Base-by-base conservation (phyloP, 805 yeast genomes). In the Starmerella apis region DNA sequence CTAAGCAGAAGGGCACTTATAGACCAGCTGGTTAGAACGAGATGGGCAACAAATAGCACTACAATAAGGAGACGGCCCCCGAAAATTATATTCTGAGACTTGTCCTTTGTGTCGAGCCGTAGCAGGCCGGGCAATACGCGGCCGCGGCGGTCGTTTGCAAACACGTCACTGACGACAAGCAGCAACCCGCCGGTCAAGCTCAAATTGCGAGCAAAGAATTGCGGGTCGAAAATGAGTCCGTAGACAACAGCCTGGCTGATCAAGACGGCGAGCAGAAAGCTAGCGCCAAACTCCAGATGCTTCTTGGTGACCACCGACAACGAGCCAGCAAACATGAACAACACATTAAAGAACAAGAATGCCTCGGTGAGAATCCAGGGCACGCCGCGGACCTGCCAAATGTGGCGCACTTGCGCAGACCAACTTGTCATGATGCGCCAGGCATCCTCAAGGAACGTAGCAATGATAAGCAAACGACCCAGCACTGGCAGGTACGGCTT, bases 161-260 rank as follows among this genome's bases (percentile, higher is more conserved):
- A 74, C 8, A 90, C 80, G 65, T 90, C 96, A 49, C 90, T 79
- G 52, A 86, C 77, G 6, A 90, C 95, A 61, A 90, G 77, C 58
- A 90, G 70, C 55, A 90, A 74, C 6, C 97, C 97, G 42, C 98
- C 98, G 57, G 86, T 81, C 46, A 90, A 90, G 20, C 94, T 82
- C 57, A 88, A 71, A 65, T 86, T 87, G 70, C 96, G 80, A 61
- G 86, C 74, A 60, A 92, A 78, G 68, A 88, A 90, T 51, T 78
- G 77, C 27, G 82, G 73, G 60, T 88, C 95, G 59, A 82, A 79
- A 56, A 86, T 77, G 72, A 41, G 45, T 4, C 97, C 97, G 63
- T 90, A 90, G 53, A 83, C 83, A 13, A 88, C 57, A 5, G 95
- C 96, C 70, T 90, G 98, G 41, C 80, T 65, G 14, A 86, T 62